Evolutionary conservation across 176 grass and related monocot species (phyloP), one percentile per base, ranked within the genome.

Genomic region (Themeda triandra): DNA sequence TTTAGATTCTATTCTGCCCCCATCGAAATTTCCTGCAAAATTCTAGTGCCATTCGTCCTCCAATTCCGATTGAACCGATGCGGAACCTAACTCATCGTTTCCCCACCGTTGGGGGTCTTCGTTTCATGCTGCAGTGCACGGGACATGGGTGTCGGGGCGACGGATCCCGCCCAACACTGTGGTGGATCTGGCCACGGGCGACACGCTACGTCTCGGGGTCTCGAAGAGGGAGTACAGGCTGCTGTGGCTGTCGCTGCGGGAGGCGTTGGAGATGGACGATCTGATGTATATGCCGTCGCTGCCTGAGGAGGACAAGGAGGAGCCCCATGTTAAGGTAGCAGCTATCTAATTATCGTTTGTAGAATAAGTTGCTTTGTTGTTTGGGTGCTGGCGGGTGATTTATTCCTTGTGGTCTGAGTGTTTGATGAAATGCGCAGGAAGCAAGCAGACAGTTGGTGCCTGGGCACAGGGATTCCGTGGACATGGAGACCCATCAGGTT

Each of bases 221-320:
- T 99, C 96, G 0, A 94, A 87, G 48, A 90, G 93, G 80, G 87
- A 94, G 82, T 96, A 96, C 62, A 89, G 86, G 27, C 78, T 99
- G 81, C 86, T 94, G 18, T 99, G 93, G 96, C n/a, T 99, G 10
- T 86, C 96, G 18, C 66, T 90, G 10, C 79, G 73, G 8, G 88
- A 90, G 58, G 96, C 81, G 10, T 87, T 90, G 58, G 93, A 96
- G 76, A 92, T 89, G 83, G 96, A 92, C 45, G 91, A 92, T 39
- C 84, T 76, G 13, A 65, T 94, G 30, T 33, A 75, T 32, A 56
- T 75, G 46, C 89, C 93, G 13, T 75, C 96, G 40, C 75, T 99
- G 18, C 28, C 76, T 28, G 96, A 99, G 87, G 90, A 91, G 19
- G 94, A 95, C 48, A 94, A 89, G 80, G 96, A 92, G 80, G 80